Conservation (phyloP, 192 early-diverging fungal species). For the Geranomyces michiganensis region DNA sequence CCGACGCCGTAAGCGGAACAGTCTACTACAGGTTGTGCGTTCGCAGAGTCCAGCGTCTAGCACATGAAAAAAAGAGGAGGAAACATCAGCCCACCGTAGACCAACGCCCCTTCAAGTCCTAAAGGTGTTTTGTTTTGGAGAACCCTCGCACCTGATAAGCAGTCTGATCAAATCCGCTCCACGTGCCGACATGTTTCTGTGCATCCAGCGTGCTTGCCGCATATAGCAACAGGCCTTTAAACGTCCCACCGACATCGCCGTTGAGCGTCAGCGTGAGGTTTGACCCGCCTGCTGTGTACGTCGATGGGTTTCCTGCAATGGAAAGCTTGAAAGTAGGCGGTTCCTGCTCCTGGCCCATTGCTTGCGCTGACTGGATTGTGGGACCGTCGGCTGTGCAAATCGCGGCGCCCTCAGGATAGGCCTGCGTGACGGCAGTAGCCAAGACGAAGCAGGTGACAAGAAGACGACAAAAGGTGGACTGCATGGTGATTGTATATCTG, state of each 20-base stretch:
- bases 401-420: neutral
- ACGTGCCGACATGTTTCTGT: neutral
- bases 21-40: neutral
- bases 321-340: neutral
- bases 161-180: neutral
- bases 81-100: neutral
- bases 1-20: neutral
- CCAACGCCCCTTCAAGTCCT: neutral
- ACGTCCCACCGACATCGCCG: neutral
- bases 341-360: neutral
- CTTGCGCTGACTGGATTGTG: neutral
- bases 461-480: too few species aligned
- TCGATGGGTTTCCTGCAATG: neutral
- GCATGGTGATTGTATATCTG: too few species aligned
- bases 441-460: too few species aligned
- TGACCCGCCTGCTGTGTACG: neutral
- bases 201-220: neutral
- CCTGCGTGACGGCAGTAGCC: neutral
- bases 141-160: conserved; percentile 8
- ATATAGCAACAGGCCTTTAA: neutral
- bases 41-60: neutral
- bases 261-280: neutral
- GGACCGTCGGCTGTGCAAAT: neutral
- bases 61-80: neutral
- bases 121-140: neutral